Conservation (phyloP, 352 stramenopile genomes). For the Phytophthora chlamydospora region DNA sequence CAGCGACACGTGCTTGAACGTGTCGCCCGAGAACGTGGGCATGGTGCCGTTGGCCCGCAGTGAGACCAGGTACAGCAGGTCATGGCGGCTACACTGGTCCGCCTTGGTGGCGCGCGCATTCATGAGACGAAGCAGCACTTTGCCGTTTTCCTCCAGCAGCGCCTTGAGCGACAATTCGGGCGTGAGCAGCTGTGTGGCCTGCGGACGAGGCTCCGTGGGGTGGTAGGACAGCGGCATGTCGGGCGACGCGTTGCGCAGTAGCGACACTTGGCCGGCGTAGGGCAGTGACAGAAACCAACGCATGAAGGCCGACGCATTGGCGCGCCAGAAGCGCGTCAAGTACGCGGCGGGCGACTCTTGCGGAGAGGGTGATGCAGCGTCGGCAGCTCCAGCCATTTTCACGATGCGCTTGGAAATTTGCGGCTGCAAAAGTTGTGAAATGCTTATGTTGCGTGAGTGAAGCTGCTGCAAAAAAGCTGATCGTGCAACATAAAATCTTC, state of each 20-base stretch:
- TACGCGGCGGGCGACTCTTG: constrained; percentile 56
- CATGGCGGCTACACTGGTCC: constrained; percentile 79
- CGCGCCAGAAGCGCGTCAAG: constrained; percentile 76
- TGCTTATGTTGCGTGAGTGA: too few species aligned
- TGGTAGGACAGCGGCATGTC: constrained; percentile 78
- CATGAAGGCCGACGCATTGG: constrained; percentile 82
- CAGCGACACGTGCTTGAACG: constrained; percentile 75
- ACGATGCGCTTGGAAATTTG: too few species aligned
- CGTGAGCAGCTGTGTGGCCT: constrained; percentile 71
- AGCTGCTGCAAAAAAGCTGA: too few species aligned
- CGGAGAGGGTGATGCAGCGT: constrained; percentile 1
- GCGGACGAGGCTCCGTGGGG: constrained; percentile 42
- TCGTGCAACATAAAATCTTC: too few species aligned
- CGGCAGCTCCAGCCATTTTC: constrained; percentile 39
- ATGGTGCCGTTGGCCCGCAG: constrained; percentile 69
- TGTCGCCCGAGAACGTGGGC: constrained; percentile 86
- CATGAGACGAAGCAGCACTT: constrained; percentile 76
- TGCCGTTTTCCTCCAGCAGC: constrained; percentile 81
- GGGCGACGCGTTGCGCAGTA: constrained; percentile 80
- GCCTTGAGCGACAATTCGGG: constrained; percentile 77
- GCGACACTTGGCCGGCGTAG: constrained; percentile 74
- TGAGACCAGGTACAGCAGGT: constrained; percentile 72
- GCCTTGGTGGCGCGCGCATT: constrained; percentile 71
- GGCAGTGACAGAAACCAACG: constrained; percentile 83
- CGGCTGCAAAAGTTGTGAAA: too few species aligned